Base-by-base conservation (phyloP, 1,284 basidiomycete genomes). In the Caloboletus firmus region DNA sequence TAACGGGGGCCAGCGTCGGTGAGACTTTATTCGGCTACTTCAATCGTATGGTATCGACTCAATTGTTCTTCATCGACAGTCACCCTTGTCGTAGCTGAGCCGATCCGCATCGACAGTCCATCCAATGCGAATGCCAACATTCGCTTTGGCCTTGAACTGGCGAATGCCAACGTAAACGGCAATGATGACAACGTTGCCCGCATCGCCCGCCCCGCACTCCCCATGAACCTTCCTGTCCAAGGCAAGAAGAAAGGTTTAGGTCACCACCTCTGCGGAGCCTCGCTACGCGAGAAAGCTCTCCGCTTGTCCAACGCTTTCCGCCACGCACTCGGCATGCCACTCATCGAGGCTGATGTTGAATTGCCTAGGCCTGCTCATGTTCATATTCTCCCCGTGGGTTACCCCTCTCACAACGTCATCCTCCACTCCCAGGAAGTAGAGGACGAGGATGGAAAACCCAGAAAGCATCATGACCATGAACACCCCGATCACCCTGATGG, bases 231-330 rank as follows among this genome's bases (percentile, higher is more conserved):
- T 13, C 8, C 49, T 11, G 40, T 40, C 47, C 49, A 54, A 31
- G 34, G 26, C 36, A 60, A 63, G 32, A 26, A 51, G n/a, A 47
- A 55, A 4, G 57, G 49, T 6, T 13, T 69, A 8, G 11, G 48
- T 18, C 63, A 24, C 26, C 67, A 70, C 54, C 40, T 60, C 11
- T 69, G 67, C 37, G 69, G 69, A 37, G 56, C 54, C 51, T 71
- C 67, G 50, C 58, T 72, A 60, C 67, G 67, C 55, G 67, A 67
- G 60, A 72, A 72, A 54, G 69, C 70, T 17, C 41, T 71, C 45
- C 67, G 59, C 52, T 17, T 69, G 31, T 70, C 67, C 37, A 69
- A 69, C 28, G 52, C 69, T 24, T 56, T 69, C 49, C 66, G 70
- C 37, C 69, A 71, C 42, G 67, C 67, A 5, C 60, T 69, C 3